Conservation (phyloP, 768 basidiomycete species). For the Suillus alpinus region DNA sequence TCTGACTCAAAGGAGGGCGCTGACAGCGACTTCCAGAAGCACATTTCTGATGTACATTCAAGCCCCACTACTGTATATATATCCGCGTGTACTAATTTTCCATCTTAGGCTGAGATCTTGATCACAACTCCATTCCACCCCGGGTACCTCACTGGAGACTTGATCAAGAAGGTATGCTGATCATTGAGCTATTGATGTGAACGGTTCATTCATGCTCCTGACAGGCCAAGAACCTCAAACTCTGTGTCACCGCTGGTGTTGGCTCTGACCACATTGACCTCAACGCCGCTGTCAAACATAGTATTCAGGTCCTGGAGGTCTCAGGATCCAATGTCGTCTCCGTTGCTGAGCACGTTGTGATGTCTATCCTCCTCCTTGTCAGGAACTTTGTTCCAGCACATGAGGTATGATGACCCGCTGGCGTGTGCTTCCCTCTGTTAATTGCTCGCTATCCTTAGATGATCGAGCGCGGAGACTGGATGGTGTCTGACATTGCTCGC, state of each 20-base stretch:
- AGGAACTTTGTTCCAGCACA: slow-evolving; percentile 88
- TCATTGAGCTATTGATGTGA: slow-evolving; percentile 2
- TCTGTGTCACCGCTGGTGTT: slow-evolving; percentile 89
- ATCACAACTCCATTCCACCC: slow-evolving; percentile 89
- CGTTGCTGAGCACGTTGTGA: slow-evolving; percentile 88
- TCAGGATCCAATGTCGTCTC: slow-evolving; percentile 89
- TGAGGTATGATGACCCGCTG: slow-evolving; percentile 47
- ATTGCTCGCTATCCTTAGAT: slow-evolving; percentile 40
- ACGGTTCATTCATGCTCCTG: background rate
- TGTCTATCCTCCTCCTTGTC: slow-evolving; percentile 88
- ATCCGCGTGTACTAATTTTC: slow-evolving; percentile 13
- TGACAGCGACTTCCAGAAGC: slow-evolving; percentile 78
- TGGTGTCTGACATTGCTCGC: slow-evolving; percentile 78
- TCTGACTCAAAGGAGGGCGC: slow-evolving; percentile 82
- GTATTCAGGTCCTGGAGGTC: slow-evolving; percentile 82
- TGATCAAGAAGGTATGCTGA: slow-evolving; percentile 57
- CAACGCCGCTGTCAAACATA: slow-evolving; percentile 78
- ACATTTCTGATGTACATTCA: slow-evolving; percentile 68
- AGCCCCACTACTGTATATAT: background rate
- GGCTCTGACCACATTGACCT: slow-evolving; percentile 91
- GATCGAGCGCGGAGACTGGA: slow-evolving; percentile 85
- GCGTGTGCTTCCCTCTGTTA: background rate
- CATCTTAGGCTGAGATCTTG: slow-evolving; percentile 64
- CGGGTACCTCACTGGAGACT: slow-evolving; percentile 74
- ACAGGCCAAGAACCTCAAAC: slow-evolving; percentile 84